A percentile compares a stretch with the other conserved stretches of the same genome.
phyloP scores from a whole-genome alignment of 768 basidiomycete genomes.

The Russula sp. region DNA sequence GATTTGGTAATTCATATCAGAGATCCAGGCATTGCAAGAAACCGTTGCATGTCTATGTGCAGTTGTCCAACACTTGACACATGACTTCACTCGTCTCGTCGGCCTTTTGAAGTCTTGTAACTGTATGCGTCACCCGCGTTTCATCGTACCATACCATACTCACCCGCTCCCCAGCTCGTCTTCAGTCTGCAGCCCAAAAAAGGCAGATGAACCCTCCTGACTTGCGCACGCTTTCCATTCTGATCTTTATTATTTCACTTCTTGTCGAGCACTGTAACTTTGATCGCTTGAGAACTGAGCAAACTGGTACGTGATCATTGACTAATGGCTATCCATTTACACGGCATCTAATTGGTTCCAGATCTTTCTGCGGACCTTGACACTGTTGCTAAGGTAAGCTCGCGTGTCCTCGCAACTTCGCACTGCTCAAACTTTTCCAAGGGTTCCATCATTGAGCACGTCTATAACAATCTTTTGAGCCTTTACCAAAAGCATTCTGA shows the following conservation, averaged over 20 bases:
- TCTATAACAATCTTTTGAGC: conserved; percentile 64
- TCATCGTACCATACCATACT: neutral
- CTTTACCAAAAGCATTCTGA: conserved; percentile 65
- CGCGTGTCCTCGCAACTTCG: neutral
- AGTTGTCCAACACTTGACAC: conserved; percentile 77
- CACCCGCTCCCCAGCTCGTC: conserved; percentile 39
- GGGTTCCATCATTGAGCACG: conserved; percentile 74
- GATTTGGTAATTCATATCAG: neutral
- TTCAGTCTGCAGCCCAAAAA: conserved; percentile 49
- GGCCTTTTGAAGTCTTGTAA: conserved; percentile 83
- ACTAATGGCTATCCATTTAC: neutral
- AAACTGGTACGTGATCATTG: conserved; percentile 41
- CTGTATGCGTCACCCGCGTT: conserved; percentile 35
- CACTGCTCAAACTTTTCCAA: conserved; percentile 25
- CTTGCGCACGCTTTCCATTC: conserved; percentile 49
- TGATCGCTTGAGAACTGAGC: conserved; percentile 60
- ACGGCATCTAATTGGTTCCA: neutral
- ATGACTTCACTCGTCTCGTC: conserved; percentile 72
- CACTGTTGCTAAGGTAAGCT: conserved; percentile 15
- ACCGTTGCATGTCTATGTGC: conserved; percentile 88
- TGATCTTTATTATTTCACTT: conserved; percentile 79
- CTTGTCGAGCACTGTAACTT: conserved; percentile 88
- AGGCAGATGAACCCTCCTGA: conserved; percentile 43
- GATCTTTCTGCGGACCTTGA: conserved; percentile 21
- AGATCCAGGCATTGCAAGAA: conserved; percentile 72